These are phyloP conservation scores for Biscutella auriculata DNA, from an alignment of 441 rosid genomes.

Conservation along the genomic window DNA sequence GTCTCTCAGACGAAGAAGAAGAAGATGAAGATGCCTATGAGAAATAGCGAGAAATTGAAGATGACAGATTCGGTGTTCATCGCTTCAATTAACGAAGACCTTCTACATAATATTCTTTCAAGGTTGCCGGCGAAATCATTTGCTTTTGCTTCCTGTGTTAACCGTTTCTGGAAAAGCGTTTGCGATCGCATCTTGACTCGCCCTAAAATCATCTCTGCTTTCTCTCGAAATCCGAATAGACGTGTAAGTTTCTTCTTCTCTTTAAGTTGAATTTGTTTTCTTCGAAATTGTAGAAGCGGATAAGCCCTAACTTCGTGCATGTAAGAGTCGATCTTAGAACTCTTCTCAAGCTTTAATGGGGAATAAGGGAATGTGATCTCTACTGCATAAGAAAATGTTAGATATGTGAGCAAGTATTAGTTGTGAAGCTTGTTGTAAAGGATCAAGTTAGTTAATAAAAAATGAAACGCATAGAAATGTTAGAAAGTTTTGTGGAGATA, in stretches of 20 bases:
- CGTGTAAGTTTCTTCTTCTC: constrained; percentile 24
- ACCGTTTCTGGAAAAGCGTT: constrained; percentile 38
- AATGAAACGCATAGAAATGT: neutral
- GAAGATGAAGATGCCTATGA: neutral
- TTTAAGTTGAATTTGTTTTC: neutral
- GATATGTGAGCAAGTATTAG: too few relatives aligned
- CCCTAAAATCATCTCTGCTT: constrained; percentile 56
- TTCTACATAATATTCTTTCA: constrained; percentile 34
- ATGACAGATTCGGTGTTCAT: constrained; percentile 14
- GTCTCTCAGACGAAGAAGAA: constrained; percentile 2
- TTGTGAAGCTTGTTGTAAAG: too few relatives aligned
- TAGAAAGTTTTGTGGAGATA: neutral
- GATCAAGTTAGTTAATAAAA: too few relatives aligned
- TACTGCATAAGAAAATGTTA: neutral
- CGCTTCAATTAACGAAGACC: constrained; percentile 28
- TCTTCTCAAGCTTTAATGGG: neutral
- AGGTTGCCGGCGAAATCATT: constrained; percentile 43
- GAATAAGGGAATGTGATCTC: neutral
- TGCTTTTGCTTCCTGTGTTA: constrained; percentile 54
- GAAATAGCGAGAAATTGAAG: neutral
- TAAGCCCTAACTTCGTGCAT: neutral
- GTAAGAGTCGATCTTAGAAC: neutral
- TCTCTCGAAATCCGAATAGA: constrained; percentile 34
- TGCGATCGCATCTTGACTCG: constrained; percentile 36
- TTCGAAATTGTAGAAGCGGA: neutral